phyloP scores from a whole-genome alignment of 176 grass and related monocot species.

The Carex pumila region DNA sequence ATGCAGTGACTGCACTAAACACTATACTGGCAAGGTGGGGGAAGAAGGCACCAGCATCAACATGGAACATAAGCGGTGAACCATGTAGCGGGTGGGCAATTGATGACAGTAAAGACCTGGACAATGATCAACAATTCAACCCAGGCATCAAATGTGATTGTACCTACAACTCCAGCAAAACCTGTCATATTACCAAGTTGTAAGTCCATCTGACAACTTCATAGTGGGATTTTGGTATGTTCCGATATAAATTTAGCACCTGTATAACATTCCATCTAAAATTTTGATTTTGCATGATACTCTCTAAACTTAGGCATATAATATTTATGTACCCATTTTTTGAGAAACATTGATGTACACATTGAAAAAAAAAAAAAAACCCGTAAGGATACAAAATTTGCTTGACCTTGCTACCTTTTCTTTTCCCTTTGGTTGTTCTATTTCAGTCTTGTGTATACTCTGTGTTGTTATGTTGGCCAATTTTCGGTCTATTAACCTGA shows the following conservation, averaged over 20 bases:
- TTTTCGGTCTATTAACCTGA: not conserved
- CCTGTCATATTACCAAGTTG: conserved; percentile 24
- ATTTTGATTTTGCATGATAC: not conserved
- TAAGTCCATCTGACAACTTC: conserved; percentile 22
- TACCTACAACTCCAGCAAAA: not conserved
- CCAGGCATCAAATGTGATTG: conserved; percentile 22
- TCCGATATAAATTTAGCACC: not conserved
- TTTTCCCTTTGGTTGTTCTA: not conserved
- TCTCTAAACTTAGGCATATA: not conserved
- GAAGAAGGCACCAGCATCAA: conserved; percentile 15
- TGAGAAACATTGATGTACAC: not conserved
- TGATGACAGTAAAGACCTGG: conserved; percentile 18
- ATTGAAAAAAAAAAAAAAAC: not conserved
- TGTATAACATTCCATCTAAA: not conserved
- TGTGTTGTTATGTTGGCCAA: not conserved
- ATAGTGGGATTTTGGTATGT: not conserved
- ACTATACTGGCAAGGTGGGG: conserved; percentile 43
- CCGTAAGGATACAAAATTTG: not conserved
- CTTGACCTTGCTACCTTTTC: not conserved
- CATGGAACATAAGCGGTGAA: conserved; percentile 81
- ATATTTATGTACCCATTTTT: not conserved
- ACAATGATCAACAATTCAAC: not conserved
- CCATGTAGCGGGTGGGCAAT: conserved; percentile 69
- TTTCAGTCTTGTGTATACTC: not conserved
- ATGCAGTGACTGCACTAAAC: conserved; percentile 62